Evolutionary conservation across 73 alveolate species (phyloP), one percentile per base, ranked within the genome.

Genomic region (Uronychia binucleata): DNA sequence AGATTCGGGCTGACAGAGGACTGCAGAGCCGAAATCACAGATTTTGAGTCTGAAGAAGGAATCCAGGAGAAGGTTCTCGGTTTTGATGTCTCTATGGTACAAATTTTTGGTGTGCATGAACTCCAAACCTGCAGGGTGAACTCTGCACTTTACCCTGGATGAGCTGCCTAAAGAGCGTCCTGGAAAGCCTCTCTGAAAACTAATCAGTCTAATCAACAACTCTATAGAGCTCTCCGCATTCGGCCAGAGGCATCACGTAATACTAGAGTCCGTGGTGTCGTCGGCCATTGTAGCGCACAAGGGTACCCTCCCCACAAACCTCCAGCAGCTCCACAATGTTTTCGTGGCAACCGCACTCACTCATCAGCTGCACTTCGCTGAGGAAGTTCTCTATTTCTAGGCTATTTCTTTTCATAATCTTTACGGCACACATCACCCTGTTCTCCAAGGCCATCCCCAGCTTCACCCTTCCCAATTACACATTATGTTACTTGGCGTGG

Each of bases 21-120:
- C 58, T 5, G 92, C 87, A 34, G 59, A 58, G 0, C 92, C 92
- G 30, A 86, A 57, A 74, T 86, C 92, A 28, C 83, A 79, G 34
- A 86, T 86, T 19, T 46, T 86, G 34, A 78, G 79, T 26, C 83
- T 86, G 79, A 31, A 74, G 33, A 77, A 78, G 57, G 84, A 60
- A 80, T 94, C 94, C 26, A 75, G 85, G 77, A 94, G 67, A 76
- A 92, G 59, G 81, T 92, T 92, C 34, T 92, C 95, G 58, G 97
- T 94, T 83, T 92, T 92, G 67, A 92, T 58, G 84, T 92, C 91
- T 84, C 97, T 81, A 84, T 92, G 97, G 19, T 83, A 82, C 31
- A 92, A 27, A 31, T 88, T 92, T 31, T 79, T 35, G 14, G 74
- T 34, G 67, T 92, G 95, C 14, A 92, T 67, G 67, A 58, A 92